Percentiles rank a stretch among this genome's conserved stretches.
These are phyloP conservation scores for Lactifluus pinguis DNA, from an alignment of 768 basidiomycete genomes.

Conservation along the genomic window DNA sequence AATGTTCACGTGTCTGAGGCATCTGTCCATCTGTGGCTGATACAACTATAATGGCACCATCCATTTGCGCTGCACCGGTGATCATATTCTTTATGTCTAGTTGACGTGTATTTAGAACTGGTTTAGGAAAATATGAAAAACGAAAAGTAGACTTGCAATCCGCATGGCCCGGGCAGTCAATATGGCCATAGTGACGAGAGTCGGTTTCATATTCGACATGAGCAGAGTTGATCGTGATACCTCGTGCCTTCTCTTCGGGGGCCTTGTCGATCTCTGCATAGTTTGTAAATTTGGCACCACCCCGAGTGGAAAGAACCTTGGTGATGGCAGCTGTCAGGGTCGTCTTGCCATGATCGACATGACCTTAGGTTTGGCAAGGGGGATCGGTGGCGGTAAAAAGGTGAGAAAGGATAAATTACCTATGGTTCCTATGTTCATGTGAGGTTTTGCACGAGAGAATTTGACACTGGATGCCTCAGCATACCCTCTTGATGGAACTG, in stretches of 20 bases:
- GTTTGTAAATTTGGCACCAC: conserved; percentile 83
- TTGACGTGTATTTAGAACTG: conserved; percentile 9
- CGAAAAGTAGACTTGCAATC: conserved; percentile 53
- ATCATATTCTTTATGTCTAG: conserved; percentile 98
- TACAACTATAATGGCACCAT: conserved; percentile 91
- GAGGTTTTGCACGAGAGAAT: conserved; percentile 72
- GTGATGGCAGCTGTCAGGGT: conserved; percentile 95
- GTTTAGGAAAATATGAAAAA: conserved; percentile 9
- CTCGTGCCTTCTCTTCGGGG: conserved; percentile 98
- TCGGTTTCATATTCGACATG: conserved; percentile 98
- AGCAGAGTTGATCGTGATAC: conserved; percentile 98
- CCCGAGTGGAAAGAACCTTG: conserved; percentile 73
- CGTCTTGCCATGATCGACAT: conserved; percentile 98
- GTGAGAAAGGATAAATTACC: conserved; percentile 36
- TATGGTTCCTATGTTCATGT: conserved; percentile 95
- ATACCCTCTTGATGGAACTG: conserved; percentile 58
- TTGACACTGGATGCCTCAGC: conserved; percentile 47
- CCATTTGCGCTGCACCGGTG: conserved; percentile 97
- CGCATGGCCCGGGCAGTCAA: conserved; percentile 95
- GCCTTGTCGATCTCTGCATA: conserved; percentile 98
- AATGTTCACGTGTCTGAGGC: conserved; percentile 98
- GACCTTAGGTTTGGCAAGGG: conserved; percentile 39
- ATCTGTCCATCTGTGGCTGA: conserved; percentile 99
- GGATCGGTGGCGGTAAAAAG: not conserved
- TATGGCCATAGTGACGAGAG: conserved; percentile 89